Base-by-base conservation (phyloP, 2,329 filamentous ascomycete genomes). In the Rutstroemia sp. region DNA sequence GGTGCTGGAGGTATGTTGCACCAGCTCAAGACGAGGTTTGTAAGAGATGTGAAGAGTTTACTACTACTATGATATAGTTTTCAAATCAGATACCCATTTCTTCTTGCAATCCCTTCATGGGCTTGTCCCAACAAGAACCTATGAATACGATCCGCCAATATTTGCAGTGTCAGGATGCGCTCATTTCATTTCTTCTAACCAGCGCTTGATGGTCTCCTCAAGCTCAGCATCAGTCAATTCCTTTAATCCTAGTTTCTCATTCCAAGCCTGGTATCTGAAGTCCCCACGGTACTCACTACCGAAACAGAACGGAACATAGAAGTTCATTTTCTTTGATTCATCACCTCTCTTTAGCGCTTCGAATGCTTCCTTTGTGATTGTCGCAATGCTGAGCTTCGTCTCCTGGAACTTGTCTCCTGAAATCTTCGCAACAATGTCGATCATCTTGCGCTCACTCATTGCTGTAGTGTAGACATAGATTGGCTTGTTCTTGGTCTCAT, bases 1-100 rank as follows among this genome's bases (percentile, higher is more conserved):
- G 94, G 51, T 99, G 94, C 73, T 99, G 94, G 94, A 82, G 87
- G 60, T 95, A 89, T 70, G 78, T 87, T 23, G 84, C 87, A n/a
- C 75, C 79, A n/a, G 72, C 73, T 48, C 78, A 86, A 63, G 82
- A 87, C 17, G 70, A 74, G 40, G 73, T 95, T 17, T 97, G 92
- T 71, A 72, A 71, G 49, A 77, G 90, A 67, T 97, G 92, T 69
- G 82, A 34, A 34, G 30, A 34, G 30, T 12, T 34, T 34, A 34
- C 30, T 34, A 34, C 30, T 14, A 12, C 10, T 12, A 34, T 34
- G 4, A 34, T 12, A 34, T 34, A 34, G 30, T 34, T 34, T 34
- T 10, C 30, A 12, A 34, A 34, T 34, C 10, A 12, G 30, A 34
- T 34, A 34, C 30, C 30, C 30, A 34, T 10, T 34, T 12, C 10